These are phyloP conservation scores for Haplographium delicatum DNA, from an alignment of 495 filamentous ascomycete species.

Conservation along the genomic window DNA sequence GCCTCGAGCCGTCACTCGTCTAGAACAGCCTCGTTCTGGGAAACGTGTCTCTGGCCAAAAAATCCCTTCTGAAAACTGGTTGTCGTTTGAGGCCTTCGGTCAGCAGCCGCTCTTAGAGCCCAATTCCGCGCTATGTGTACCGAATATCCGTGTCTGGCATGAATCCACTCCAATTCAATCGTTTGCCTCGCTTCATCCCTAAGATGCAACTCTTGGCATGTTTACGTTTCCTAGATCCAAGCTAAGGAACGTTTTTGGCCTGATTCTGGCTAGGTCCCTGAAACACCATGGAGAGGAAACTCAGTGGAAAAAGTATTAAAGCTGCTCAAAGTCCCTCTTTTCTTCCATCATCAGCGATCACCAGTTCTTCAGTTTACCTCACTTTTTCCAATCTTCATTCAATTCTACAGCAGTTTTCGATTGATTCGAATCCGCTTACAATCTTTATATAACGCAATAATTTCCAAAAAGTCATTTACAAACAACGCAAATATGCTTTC, in stretches of 20 bases:
- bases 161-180: too few species aligned
- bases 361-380: slow-evolving; percentile 20
- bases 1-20: not conserved
- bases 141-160: too few species aligned
- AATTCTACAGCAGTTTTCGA: slow-evolving; percentile 22
- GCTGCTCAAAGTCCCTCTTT: slow-evolving; percentile 19
- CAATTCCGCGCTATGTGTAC: not conserved
- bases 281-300: too few species aligned
- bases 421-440: slow-evolving; percentile 25
- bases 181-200: too few species aligned
- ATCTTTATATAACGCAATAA: slow-evolving; percentile 17
- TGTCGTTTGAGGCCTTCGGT: slow-evolving; percentile 5
- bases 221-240: not conserved
- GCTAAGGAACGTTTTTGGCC: not conserved
- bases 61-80: slow-evolving; percentile 10
- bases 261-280: too few species aligned
- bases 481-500: slow-evolving; percentile 19
- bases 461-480: slow-evolving; percentile 8
- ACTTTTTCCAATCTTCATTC: slow-evolving; percentile 9
- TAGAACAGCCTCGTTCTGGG: not conserved
- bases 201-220: slow-evolving; percentile 5
- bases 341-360: slow-evolving; percentile 22
- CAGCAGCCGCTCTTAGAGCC: not conserved
- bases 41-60: not conserved
- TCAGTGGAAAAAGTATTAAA: slow-evolving; percentile 19